A percentile compares a stretch with the other conserved stretches of the same genome.
Conservation (phyloP, 176 grass and related monocot genomes). For the Aechmea fasciata region DNA sequence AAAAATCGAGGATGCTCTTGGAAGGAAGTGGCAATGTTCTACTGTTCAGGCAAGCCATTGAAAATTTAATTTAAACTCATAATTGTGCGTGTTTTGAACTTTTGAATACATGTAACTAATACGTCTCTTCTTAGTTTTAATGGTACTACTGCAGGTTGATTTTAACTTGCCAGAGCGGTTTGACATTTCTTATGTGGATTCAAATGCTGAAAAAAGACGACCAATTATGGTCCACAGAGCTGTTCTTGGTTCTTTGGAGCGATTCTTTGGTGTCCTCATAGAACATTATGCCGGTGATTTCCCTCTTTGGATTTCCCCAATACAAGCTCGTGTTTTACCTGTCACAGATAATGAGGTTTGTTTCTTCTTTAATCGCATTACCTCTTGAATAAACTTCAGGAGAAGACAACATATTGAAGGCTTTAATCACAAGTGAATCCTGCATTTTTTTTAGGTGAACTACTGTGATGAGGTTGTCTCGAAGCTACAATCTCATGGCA, state of each 20-base stretch:
- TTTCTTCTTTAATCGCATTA: constrained; percentile 19
- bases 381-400: not conserved
- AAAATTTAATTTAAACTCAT: not conserved
- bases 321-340: constrained; percentile 75
- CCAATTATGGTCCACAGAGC: constrained; percentile 99
- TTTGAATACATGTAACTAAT: no score
- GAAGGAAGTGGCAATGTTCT: constrained; percentile 96
- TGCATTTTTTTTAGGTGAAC: constrained; percentile 43
- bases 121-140: not conserved
- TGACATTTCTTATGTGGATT: constrained; percentile 83
- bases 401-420: not conserved
- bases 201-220: constrained; percentile 61
- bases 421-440: constrained; percentile 4
- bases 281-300: constrained; percentile 97
- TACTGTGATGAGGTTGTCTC: constrained; percentile 67
- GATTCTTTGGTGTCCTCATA: constrained; percentile 90
- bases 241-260: constrained; percentile 78
- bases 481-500: constrained; percentile 50
- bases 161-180: constrained; percentile 88
- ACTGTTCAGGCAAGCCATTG: constrained; percentile 58
- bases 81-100: not conserved
- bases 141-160: constrained; percentile 53
- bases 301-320: constrained; percentile 91
- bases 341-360: constrained; percentile 77
- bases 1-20: constrained; percentile 95